Evolutionary conservation across 768 basidiomycete genomes (phyloP), one percentile per base, ranked within the genome.

Genomic region (Lentinus brumalis): DNA sequence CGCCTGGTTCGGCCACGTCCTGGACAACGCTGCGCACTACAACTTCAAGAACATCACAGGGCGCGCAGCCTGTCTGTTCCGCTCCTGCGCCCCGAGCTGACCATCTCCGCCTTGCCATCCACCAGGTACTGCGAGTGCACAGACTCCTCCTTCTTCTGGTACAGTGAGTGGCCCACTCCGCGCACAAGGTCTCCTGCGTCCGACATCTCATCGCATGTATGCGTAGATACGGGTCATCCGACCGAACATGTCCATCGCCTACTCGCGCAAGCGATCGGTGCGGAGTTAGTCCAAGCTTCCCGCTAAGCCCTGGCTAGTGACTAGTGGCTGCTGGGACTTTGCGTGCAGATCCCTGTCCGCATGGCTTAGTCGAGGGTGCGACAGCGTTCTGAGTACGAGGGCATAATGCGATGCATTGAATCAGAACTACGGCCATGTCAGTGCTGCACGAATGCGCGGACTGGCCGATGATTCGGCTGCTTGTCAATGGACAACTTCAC

Each of bases 41-140:
- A 82, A 81, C 11, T 84, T 85, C 66, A 77, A 71, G 21, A 78
- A 83, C 61, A 76, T 75, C 1, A 82, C 81, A n/a, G 80, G 80
- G 52, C 40, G 18, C 18, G 52, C 44, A n/a, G 80, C 80, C 15
- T 42, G 31, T 61, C n/a, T 49, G 42, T 30, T 30, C 16, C 40
- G 4, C 11, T 35, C 35, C 35, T 11, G 35, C 35, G 11, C 3
- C 35, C 35, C 35, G 1, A 7, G 7, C 35, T 46, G 16, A n/a
- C 30, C 10, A 9, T 15, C 54, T 9, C 16, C 30, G 40, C 16
- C 12, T 35, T 35, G 7, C 7, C 30, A 15, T 58, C 0, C 1
- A 1, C 30, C 54, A 83, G 81, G n/a, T 82, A 80, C 66, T 83
- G 82, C 70, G 78, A 79, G 44, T 83, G 83, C 69, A 65, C 70